These are phyloP conservation scores for Galium porrigens DNA, from an alignment of 305 asterid genomes.

Conservation along the genomic window DNA sequence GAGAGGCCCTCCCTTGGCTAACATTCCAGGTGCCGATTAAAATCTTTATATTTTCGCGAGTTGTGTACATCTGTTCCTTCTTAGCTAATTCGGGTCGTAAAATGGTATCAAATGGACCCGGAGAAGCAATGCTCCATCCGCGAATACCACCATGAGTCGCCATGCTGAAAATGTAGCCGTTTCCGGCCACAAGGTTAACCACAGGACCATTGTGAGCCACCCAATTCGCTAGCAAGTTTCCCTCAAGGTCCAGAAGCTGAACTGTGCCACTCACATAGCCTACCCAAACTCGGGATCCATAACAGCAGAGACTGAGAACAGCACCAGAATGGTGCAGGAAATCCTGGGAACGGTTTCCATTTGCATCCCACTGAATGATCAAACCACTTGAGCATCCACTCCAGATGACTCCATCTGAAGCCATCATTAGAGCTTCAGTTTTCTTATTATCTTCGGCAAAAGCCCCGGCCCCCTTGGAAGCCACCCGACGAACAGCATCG, in stretches of 20 bases:
- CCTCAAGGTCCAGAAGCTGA: constrained; percentile 67
- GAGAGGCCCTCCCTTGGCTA: constrained; percentile 87
- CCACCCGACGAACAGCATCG: constrained; percentile 83
- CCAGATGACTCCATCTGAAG: constrained; percentile 79
- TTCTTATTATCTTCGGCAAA: constrained; percentile 55
- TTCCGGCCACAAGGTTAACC: constrained; percentile 44
- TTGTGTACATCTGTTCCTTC: constrained; percentile 43
- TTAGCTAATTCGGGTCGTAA: constrained; percentile 44
- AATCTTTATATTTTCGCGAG: constrained; percentile 39
- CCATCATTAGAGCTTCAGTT: constrained; percentile 59
- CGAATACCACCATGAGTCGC: constrained; percentile 93
- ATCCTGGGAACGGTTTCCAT: constrained; percentile 67
- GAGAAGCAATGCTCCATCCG: constrained; percentile 83
- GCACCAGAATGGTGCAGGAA: constrained; percentile 64
- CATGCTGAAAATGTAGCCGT: constrained; percentile 54
- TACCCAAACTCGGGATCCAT: constrained; percentile 70
- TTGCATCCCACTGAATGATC: constrained; percentile 84
- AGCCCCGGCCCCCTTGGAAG: constrained; percentile 66
- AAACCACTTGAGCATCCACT: constrained; percentile 70
- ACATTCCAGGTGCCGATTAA: constrained; percentile 95
- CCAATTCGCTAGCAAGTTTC: constrained; percentile 62
- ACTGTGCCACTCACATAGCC: constrained; percentile 74
- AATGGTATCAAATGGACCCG: constrained; percentile 59
- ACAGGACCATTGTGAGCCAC: constrained; percentile 78
- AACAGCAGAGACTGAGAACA: constrained; percentile 49